Evolutionary conservation across 176 grass and related monocot genomes (phyloP).

Genomic region (Avena sativa): DNA sequence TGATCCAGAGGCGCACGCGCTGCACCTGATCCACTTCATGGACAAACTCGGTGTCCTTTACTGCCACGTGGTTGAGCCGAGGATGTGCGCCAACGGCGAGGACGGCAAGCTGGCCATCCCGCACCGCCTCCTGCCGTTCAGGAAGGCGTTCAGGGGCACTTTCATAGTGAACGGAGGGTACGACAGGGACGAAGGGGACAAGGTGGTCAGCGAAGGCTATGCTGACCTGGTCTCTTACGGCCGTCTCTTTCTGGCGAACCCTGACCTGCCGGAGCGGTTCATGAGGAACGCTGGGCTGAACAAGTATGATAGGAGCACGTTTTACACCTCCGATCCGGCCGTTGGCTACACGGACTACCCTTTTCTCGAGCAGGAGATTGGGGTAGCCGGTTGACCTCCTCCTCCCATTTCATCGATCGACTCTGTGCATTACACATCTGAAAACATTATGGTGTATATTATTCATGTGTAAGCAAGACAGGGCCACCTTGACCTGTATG

Average conservation of each 20-base stretch:
- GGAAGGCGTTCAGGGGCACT: conserved; percentile 48
- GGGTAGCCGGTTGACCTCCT: neutral
- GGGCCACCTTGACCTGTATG: too few species aligned
- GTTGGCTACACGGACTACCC: conserved; percentile 61
- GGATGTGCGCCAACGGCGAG: neutral
- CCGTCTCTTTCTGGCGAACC: conserved; percentile 66
- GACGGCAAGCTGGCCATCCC: conserved; percentile 38
- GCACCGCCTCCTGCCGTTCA: conserved; percentile 51
- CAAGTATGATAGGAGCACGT: conserved; percentile 60
- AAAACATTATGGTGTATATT: neutral
- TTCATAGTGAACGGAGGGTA: conserved; percentile 68
- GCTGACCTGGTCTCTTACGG: conserved; percentile 58
- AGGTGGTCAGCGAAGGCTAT: conserved; percentile 49
- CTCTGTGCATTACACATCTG: neutral
- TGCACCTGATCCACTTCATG: conserved; percentile 58
- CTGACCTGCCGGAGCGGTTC: conserved; percentile 58
- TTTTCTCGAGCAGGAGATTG: conserved; percentile 42
- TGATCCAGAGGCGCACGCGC: conserved; percentile 51
- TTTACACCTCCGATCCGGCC: conserved; percentile 55
- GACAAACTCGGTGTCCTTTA: conserved; percentile 49
- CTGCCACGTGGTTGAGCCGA: conserved; percentile 61
- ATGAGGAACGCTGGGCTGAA: conserved; percentile 41
- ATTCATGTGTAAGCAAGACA: neutral
- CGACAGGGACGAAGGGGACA: conserved; percentile 55
- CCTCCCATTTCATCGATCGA: neutral